These are phyloP conservation scores for Terana coerulea DNA, from an alignment of 768 basidiomycete species.

Conservation along the genomic window DNA sequence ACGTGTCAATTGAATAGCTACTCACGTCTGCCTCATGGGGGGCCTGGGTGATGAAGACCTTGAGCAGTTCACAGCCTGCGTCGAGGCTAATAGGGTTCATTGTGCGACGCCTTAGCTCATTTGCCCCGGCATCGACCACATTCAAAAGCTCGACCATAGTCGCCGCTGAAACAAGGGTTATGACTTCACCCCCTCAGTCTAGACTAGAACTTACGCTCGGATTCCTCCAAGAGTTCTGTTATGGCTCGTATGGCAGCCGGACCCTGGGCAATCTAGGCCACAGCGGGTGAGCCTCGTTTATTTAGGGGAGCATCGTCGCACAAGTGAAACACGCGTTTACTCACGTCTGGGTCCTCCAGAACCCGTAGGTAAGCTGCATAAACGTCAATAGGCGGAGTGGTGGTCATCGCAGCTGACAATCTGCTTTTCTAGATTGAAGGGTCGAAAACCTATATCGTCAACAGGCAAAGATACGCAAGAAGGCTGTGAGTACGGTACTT, in stretches of 20 bases:
- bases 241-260: conserved; percentile 86
- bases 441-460: no score
- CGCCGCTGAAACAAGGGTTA: conserved; percentile 47
- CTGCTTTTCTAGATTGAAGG: no score
- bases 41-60: conserved; percentile 81
- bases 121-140: conserved; percentile 74
- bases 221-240: conserved; percentile 75
- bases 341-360: conserved; percentile 63
- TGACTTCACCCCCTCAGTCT: conserved; percentile 4
- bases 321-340: conserved; percentile 19
- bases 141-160: conserved; percentile 93
- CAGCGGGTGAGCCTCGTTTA: neutral
- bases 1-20: conserved; percentile 8
- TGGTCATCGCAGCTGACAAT: no score
- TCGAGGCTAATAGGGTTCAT: conserved; percentile 80
- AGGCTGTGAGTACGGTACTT: no score
- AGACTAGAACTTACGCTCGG: conserved; percentile 49
- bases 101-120: conserved; percentile 54
- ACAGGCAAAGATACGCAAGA: no score
- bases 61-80: conserved; percentile 89
- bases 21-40: conserved; percentile 79
- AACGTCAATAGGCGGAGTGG: conserved; percentile 48
- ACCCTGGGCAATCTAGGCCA: conserved; percentile 66
- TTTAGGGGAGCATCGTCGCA: neutral
- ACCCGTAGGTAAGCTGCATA: conserved; percentile 53